Evolutionary conservation across 768 basidiomycete species (phyloP), one percentile per base, ranked within the genome.

Genomic region (Lyophyllum atratum): DNA sequence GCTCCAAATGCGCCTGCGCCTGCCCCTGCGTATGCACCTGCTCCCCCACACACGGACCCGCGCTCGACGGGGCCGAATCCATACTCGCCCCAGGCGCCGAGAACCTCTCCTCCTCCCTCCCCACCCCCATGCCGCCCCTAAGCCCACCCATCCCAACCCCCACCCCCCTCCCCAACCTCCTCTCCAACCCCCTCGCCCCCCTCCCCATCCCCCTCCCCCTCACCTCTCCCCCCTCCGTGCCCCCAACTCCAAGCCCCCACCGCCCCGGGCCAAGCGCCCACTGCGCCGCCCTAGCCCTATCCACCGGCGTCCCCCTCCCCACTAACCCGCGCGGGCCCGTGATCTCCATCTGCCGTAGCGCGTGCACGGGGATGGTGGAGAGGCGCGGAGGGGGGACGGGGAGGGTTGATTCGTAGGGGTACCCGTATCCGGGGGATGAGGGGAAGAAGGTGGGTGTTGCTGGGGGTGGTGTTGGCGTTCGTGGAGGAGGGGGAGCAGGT

Each of bases 351-450:
- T 66, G 60, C 19, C 67, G 58, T 49, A 76, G 49, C 39, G 61
- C 61, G 19, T 60, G 56, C 46, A 73, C 73, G 1, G 66, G 69
- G 29, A 76, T 67, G 4, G 67, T 67, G 4, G 66, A 65, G 46
- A 76, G 58, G n/a, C 64, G 54, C n/a, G 74, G 74, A 0, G 72
- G 72, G 8, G 74, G 74, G 2, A 74, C 58, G 4, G 72, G 68
- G 17, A 76, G 55, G 7, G 70, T 70, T 11, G 71, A 40, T 8
- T 59, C 55, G 31, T 54, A 52, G 42, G 46, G 29, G 29, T 48
- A 17, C 14, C 24, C 2, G 19, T 53, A 44, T 4, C 22, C 31
- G 19, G 37, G 47, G 10, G 47, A 4, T 11, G 47, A 39, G 52
- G 37, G 1, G 58, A 25, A 1, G 52, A 8, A 10, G 17, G 31